Base-by-base conservation (phyloP, 306 rosid species). In the Arachis stenosperma region DNA sequence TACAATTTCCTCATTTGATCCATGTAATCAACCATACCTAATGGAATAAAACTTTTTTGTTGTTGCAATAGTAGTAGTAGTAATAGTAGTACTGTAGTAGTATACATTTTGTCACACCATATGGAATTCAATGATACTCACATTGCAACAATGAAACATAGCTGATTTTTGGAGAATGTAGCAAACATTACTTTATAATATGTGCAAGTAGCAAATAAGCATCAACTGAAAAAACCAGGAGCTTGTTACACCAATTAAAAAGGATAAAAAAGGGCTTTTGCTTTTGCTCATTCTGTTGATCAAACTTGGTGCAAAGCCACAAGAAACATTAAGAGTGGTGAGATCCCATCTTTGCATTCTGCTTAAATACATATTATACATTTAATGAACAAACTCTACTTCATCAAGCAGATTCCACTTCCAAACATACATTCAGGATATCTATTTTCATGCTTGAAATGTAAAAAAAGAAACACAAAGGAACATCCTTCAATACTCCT, bases 291-390 rank as follows among this genome's bases (percentile, higher is more conserved):
- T 66, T 37, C 61, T 13, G 22, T 5, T 52, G 7, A 52, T 52
- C 57, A n/a, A 5, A 50, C 17, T 13, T 50, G 2, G 54, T 50
- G 54, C 54, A 13, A 11, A 50, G 54, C 55, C 55, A n/a, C 13
- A 52, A n/a, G 15, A 52, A 13, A 52, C 27, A 14, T 6, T 6
- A 33, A 33, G 15, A n/a, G 22, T 52, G n/a, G 67, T 75, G 69
- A 77, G 61, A 63, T 82, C 66, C 65, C 77, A 74, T 63, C 87
- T 80, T 71, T 85, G 84, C 86, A 80, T 79, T 72, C 82, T 76
- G 57, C 57, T 52, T 72, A 30, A 79, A 80, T 71, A 76, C 27
- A 22, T 22, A 22, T 22, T 22, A 22, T 22, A 22, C 22, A 76
- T 61, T 27, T 29, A 62, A 72, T 44, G 59, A 67, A 59, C 77